Evolutionary conservation across 805 yeast species (phyloP).

Genomic region (Candida hispaniensis): DNA sequence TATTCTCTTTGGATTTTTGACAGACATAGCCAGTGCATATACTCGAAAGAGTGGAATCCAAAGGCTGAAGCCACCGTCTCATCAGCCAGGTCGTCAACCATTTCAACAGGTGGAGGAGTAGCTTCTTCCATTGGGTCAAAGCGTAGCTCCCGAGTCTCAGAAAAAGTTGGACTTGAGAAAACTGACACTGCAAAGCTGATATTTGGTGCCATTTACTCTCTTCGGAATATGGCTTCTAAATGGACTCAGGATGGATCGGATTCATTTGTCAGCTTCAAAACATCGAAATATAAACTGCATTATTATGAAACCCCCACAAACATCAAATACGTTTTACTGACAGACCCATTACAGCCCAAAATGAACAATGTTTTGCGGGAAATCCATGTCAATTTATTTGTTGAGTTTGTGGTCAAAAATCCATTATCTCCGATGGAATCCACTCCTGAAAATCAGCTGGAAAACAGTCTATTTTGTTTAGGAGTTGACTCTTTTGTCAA

Average conservation of each 20-base stretch:
- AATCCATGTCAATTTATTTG: constrained; percentile 49
- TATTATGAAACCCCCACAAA: constrained; percentile 71
- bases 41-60: constrained; percentile 55
- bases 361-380: constrained; percentile 45
- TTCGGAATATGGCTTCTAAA: constrained; percentile 63
- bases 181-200: constrained; percentile 70
- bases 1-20: constrained; percentile 87
- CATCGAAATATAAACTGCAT: constrained; percentile 71
- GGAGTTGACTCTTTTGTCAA: constrained; percentile 42
- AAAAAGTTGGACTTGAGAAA: no score
- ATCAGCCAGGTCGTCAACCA: constrained; percentile 3
- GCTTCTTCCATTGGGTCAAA: background rate
- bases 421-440: constrained; percentile 52
- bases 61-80: constrained; percentile 8
- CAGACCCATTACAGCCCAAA: constrained; percentile 52
- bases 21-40: constrained; percentile 76
- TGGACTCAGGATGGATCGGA: constrained; percentile 31
- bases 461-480: constrained; percentile 44
- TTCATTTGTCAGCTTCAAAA: constrained; percentile 31
- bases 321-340: constrained; percentile 59
- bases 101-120: constrained; percentile 7
- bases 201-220: constrained; percentile 74
- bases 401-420: constrained; percentile 53
- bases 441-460: constrained; percentile 40
- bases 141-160: no score